Evolutionary conservation across 306 rosid species (phyloP).

Genomic region (Pyrus pyrifolia): DNA sequence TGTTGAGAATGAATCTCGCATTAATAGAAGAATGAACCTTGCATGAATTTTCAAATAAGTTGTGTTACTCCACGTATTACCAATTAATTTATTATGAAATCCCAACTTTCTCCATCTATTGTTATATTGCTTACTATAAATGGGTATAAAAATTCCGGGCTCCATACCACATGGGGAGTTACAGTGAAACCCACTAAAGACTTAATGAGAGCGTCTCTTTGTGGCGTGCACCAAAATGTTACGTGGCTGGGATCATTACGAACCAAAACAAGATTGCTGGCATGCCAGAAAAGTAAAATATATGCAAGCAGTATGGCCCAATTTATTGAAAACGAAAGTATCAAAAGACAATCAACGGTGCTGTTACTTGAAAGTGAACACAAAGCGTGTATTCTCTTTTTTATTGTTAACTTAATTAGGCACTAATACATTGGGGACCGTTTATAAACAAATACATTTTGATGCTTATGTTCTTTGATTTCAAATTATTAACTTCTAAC

Average conservation of each 20-base stretch:
- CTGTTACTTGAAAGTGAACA: not conserved
- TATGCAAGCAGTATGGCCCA: not conserved
- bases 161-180: not conserved
- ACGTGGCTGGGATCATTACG: not conserved
- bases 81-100: too few species aligned
- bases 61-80: too few species aligned
- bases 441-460: too few species aligned
- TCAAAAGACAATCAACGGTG: not conserved
- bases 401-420: too few species aligned
- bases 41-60: too few species aligned
- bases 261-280: not conserved
- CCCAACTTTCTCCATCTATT: too few species aligned
- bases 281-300: not conserved
- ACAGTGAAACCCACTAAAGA: not conserved
- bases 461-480: too few species aligned
- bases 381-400: not conserved
- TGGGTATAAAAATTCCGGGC: not conserved
- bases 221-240: not conserved
- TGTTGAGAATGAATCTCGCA: too few species aligned
- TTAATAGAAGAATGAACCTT: too few species aligned
- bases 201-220: not conserved
- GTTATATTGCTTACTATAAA: not conserved
- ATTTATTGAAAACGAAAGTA: not conserved
- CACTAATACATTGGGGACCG: too few species aligned
- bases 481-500: too few species aligned